Evolutionary conservation across 2,329 filamentous ascomycete genomes (phyloP).

Genomic region (Sphaceloma murrayae): DNA sequence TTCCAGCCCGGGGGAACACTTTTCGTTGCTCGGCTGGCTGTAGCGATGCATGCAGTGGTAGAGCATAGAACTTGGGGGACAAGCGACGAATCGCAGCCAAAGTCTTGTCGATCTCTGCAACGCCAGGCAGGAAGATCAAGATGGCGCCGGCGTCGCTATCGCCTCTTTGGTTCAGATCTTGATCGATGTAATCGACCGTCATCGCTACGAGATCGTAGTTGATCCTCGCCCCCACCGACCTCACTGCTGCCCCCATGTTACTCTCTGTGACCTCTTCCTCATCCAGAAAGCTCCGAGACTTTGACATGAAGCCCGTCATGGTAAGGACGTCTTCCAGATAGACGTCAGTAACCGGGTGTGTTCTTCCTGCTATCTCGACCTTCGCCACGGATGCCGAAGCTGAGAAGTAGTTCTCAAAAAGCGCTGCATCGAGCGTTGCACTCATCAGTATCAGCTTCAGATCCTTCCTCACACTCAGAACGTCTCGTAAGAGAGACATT

Average conservation of each 20-base stretch:
- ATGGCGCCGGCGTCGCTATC: constrained; percentile 67
- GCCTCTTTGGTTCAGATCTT: constrained; percentile 47
- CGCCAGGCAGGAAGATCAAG: constrained; percentile 88
- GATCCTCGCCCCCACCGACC: constrained; percentile 59
- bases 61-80: constrained; percentile 55
- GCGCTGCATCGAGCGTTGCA: constrained; percentile 79
- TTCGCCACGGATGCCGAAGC: constrained; percentile 50
- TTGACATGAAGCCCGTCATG: constrained; percentile 56
- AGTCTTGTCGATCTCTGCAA: constrained; percentile 79
- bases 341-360: constrained; percentile 79
- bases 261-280: constrained; percentile 36
- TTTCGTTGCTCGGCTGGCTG: constrained; percentile 78
- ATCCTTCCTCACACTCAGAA: constrained; percentile 62
- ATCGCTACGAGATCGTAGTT: constrained; percentile 82
- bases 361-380: constrained; percentile 80
- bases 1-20: constrained; percentile 69
- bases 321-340: constrained; percentile 82
- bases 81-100: constrained; percentile 58
- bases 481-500: constrained; percentile 75
- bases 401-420: constrained; percentile 77
- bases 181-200: constrained; percentile 72
- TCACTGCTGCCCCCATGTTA: constrained; percentile 33
- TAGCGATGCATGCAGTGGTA: constrained; percentile 86
- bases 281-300: constrained; percentile 26
- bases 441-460: constrained; percentile 93